A percentile compares a stretch with the other conserved stretches of the same genome.
Evolutionary conservation across 2,329 filamentous ascomycete genomes (phyloP).

Genomic region (Escovopsis sp.): DNA sequence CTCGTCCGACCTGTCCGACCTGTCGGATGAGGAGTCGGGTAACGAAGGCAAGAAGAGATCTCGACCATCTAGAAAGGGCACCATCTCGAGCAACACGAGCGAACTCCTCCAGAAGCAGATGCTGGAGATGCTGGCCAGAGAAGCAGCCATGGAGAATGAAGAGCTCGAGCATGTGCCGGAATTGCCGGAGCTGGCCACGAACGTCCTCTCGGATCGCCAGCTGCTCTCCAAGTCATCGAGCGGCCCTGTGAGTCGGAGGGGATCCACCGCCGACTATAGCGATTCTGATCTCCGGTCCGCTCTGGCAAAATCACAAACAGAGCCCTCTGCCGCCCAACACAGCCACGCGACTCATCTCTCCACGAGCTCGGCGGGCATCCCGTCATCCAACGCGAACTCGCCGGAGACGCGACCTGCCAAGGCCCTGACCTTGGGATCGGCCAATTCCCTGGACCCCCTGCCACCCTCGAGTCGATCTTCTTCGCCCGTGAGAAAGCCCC

Average conservation of each 20-base stretch:
- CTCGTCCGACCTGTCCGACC: slow-evolving; percentile 43
- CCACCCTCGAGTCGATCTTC: slow-evolving; percentile 44
- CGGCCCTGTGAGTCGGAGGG: slow-evolving; percentile 18
- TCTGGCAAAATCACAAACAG: slow-evolving; percentile 9
- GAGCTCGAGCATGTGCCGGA: slow-evolving; percentile 16
- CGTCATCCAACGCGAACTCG: slow-evolving; percentile 32
- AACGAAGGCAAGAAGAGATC: slow-evolving; percentile 17
- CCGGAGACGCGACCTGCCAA: slow-evolving; percentile 33
- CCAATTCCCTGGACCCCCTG: slow-evolving; percentile 47
- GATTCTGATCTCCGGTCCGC: slow-evolving; percentile 21
- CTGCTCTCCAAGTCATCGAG: slow-evolving; percentile 14
- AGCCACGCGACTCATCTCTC: slow-evolving; percentile 24
- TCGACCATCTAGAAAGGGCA: slow-evolving; percentile 23
- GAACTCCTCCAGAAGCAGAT: slow-evolving; percentile 46
- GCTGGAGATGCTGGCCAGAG: slow-evolving; percentile 42
- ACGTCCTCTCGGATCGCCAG: slow-evolving; percentile 17
- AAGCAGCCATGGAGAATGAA: slow-evolving; percentile 30
- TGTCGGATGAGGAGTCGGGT: slow-evolving; percentile 26
- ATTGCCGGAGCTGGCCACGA: slow-evolving; percentile 18
- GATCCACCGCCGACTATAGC: slow-evolving; percentile 24
- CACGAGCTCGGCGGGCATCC: slow-evolving; percentile 28
- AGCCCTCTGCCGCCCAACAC: slow-evolving; percentile 10
- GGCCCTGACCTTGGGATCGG: slow-evolving; percentile 36
- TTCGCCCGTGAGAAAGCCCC: slow-evolving; percentile 47
- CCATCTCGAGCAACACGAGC: slow-evolving; percentile 30